Evolutionary conservation across 2,329 filamentous ascomycete genomes (phyloP).

Genomic region (Talaromyces sp.): DNA sequence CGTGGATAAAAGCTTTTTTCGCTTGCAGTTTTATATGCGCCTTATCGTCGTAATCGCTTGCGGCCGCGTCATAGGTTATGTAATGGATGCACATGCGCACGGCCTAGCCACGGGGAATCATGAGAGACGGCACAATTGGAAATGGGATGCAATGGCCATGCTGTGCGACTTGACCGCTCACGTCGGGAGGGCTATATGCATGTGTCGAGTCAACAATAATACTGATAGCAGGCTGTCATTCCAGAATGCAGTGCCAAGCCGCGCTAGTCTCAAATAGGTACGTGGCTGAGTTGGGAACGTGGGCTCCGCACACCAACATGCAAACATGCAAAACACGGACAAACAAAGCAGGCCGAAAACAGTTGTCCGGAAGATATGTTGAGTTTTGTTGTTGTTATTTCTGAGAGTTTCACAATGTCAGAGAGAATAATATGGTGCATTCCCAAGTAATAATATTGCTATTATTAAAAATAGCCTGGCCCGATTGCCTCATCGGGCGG

Average conservation of each 20-base stretch:
- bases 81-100: not conserved
- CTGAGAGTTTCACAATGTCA: not conserved
- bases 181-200: not conserved
- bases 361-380: not conserved
- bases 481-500: not conserved
- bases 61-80: not conserved
- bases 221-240: not conserved
- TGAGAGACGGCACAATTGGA: not conserved
- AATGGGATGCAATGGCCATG: not conserved
- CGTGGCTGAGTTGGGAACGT: not conserved
- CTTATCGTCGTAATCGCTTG: not conserved
- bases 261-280: not conserved
- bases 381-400: not conserved
- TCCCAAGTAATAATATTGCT: not conserved
- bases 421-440: not conserved
- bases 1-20: too few relatives aligned
- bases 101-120: not conserved
- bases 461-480: not conserved
- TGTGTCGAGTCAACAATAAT: not conserved
- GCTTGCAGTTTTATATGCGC: too few relatives aligned
- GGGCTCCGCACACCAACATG: not conserved
- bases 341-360: not conserved
- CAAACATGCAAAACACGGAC: not conserved
- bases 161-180: not conserved
- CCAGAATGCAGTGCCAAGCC: not conserved